Evolutionary conservation across 2,329 filamentous ascomycete genomes (phyloP), one percentile per base, ranked within the genome.

Genomic region (Cladophialophora carrionii): DNA sequence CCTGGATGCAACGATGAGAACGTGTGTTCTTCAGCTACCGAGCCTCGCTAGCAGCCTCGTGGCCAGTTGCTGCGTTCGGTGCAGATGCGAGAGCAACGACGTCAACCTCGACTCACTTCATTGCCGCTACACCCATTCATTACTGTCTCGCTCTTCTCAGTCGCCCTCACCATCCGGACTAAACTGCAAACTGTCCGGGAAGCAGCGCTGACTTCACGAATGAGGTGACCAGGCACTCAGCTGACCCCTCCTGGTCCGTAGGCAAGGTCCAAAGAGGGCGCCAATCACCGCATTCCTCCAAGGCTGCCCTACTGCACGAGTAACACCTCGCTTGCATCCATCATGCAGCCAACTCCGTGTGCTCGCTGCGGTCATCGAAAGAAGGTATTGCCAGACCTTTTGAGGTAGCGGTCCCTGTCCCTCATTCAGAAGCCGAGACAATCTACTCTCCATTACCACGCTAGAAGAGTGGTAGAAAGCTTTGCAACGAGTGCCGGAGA

Each of bases 181-280:
- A 57, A 60, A 43, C 53, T 58, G 22, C 43, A 48, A 34, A n/a
- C 6, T 8, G 24, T 24, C n/a, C 34, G 53, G 4, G 22, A 24
- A 52, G 29, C 56, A 20, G 34, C 26, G 57, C 24, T 34, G 52
- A 37, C 49, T 34, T 58, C 32, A 29, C 57, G 48, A 46, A 57
- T 57, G 59, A 41, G 32, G 49, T 49, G 46, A 55, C 48, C 53
- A 57, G 43, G 52, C 10, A 24, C 59, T 62, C 64, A 69, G 62
- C 62, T 69, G 67, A 69, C 67, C 64, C 64, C 34, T 54, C 55
- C 29, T 43, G 49, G 37, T 64, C 52, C 53, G 64, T 55, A 46
- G 24, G 37, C 24, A 55, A 37, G 31, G 32, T 46, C 48, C 24
- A 57, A 65, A 63, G 67, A 67, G 67, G 64, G 67, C 64, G 67